phyloP scores from a whole-genome alignment of 2,329 filamentous ascomycete species.

The Colletotrichum abscissum region DNA sequence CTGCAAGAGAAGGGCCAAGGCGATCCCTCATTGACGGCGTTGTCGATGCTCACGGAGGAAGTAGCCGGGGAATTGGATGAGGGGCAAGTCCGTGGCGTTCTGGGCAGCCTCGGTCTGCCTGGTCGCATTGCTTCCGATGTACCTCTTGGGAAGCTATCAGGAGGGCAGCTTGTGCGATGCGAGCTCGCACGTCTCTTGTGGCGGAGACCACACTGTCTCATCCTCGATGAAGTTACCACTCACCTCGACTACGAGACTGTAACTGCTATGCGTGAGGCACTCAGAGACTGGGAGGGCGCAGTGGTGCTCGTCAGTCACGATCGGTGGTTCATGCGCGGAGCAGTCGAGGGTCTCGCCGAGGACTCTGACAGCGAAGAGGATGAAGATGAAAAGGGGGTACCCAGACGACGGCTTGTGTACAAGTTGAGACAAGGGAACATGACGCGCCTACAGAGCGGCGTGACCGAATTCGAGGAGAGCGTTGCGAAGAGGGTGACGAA shows the following conservation, averaged over 20 bases:
- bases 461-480: conserved; percentile 72
- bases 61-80: conserved; percentile 67
- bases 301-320: conserved; percentile 85
- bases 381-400: conserved; percentile 53
- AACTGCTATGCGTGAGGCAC: conserved; percentile 73
- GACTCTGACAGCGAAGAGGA: conserved; percentile 51
- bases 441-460: conserved; percentile 66
- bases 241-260: conserved; percentile 89
- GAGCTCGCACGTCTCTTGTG: conserved; percentile 78
- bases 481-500: conserved; percentile 69
- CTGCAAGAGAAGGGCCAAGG: conserved; percentile 64
- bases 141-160: conserved; percentile 78
- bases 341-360: conserved; percentile 71
- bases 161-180: conserved; percentile 77
- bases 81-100: conserved; percentile 73
- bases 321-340: conserved; percentile 81
- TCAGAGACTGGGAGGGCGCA: conserved; percentile 78
- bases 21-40: conserved; percentile 69
- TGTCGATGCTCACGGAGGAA: conserved; percentile 70
- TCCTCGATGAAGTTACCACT: conserved; percentile 86
- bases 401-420: conserved; percentile 67
- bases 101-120: conserved; percentile 76
- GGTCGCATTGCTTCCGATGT: conserved; percentile 80
- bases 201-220: conserved; percentile 75
- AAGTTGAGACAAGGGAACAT: conserved; percentile 69